A percentile compares a stretch with the other conserved stretches of the same genome.
Conservation (phyloP, 768 basidiomycete genomes). For the Chlorophyllum brunneum region DNA sequence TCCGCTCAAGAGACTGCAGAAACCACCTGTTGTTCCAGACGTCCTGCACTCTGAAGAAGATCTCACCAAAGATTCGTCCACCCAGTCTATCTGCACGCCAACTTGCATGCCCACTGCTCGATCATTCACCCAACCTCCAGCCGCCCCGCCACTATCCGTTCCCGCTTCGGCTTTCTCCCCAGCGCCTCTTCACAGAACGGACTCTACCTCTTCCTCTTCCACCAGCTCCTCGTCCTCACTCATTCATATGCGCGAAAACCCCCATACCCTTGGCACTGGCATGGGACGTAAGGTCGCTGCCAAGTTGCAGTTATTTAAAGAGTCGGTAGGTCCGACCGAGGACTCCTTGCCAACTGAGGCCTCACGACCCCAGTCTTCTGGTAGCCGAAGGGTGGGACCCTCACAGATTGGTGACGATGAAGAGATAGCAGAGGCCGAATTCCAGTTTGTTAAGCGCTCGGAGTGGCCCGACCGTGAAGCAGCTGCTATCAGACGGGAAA, state of each 20-base stretch:
- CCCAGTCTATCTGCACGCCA: constrained; percentile 18
- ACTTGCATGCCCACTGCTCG: constrained; percentile 28
- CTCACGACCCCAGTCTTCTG: constrained; percentile 26
- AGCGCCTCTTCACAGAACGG: constrained; percentile 26
- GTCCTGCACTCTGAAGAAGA: constrained; percentile 3
- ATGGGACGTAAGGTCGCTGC: constrained; percentile 84
- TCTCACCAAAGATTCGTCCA: constrained; percentile 15
- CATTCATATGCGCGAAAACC: constrained; percentile 25
- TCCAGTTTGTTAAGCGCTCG: constrained; percentile 79
- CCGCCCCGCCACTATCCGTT: constrained; percentile 25
- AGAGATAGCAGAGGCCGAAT: constrained; percentile 64
- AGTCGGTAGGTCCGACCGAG: constrained; percentile 46
- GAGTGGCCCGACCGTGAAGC: constrained; percentile 83
- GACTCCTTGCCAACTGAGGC: constrained; percentile 27
- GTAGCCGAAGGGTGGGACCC: constrained; percentile 20
- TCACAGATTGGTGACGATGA: constrained; percentile 38
- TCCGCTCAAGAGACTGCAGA: constrained; percentile 6
- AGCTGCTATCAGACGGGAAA: constrained; percentile 65
- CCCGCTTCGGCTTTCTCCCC: constrained; percentile 30
- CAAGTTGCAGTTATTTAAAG: constrained; percentile 78
- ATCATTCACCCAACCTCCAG: constrained; percentile 35
- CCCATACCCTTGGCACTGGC: constrained; percentile 34
- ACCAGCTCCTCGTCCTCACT: constrained; percentile 22
- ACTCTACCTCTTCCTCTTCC: constrained; percentile 33
- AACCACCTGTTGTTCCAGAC: constrained; percentile 11